A percentile compares a stretch with the other conserved stretches of the same genome.
These are phyloP conservation scores for Monilinia vaccinii-corymbosi DNA, from an alignment of 2,329 filamentous ascomycete species.

Conservation along the genomic window DNA sequence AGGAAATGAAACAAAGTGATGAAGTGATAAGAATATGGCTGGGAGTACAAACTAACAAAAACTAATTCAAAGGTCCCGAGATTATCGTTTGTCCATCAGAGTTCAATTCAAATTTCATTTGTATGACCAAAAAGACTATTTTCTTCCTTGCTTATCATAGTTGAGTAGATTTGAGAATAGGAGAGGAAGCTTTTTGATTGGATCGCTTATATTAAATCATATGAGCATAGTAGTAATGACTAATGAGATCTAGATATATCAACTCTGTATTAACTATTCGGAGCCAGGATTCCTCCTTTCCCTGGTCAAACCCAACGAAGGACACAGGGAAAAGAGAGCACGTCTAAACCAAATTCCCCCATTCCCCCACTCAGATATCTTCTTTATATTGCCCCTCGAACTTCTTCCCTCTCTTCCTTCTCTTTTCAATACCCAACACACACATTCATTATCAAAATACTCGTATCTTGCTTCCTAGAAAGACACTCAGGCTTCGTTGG, in stretches of 20 bases:
- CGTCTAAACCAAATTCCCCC: background rate
- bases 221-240: background rate
- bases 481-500: conserved; percentile 7
- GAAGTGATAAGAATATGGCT: background rate
- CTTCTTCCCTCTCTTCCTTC: background rate
- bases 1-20: background rate
- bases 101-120: background rate
- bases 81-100: background rate
- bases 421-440: background rate
- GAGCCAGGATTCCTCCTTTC: background rate
- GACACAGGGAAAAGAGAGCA: background rate
- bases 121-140: background rate
- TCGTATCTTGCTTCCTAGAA: conserved; percentile 1
- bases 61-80: background rate
- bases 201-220: background rate
- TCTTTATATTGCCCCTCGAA: background rate
- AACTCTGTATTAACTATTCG: too few relatives aligned
- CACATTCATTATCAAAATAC: background rate
- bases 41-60: background rate
- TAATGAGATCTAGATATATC: background rate
- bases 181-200: background rate
- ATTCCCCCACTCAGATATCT: background rate
- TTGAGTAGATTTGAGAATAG: background rate
- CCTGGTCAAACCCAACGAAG: background rate
- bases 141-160: background rate